phyloP scores from a whole-genome alignment of 2,329 filamentous ascomycete genomes.

The Exophiala sideris region DNA sequence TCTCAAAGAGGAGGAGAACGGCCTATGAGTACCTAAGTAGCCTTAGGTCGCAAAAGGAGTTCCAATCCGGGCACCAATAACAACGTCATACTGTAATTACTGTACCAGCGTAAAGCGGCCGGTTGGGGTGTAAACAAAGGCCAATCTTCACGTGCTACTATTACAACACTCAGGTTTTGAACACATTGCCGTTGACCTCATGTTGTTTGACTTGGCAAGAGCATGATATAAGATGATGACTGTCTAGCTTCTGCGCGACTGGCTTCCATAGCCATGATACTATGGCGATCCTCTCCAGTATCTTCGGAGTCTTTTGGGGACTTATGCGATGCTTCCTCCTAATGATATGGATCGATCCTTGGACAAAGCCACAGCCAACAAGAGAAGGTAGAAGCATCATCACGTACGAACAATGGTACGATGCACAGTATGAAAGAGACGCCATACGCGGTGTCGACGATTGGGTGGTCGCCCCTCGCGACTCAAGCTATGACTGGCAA shows the following conservation, averaged over 20 bases:
- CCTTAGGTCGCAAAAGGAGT: too few species aligned
- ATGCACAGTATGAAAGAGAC: constrained; percentile 9
- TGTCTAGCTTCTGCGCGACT: background rate
- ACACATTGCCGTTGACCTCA: too few species aligned
- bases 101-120: background rate
- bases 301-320: constrained; percentile 8
- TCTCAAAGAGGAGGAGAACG: too few species aligned
- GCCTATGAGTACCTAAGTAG: too few species aligned
- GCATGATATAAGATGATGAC: too few species aligned
- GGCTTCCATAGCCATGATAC: background rate
- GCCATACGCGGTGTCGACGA: constrained; percentile 17
- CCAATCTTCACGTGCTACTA: background rate
- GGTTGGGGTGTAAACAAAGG: background rate
- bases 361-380: constrained; percentile 7
- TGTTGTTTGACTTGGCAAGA: too few species aligned
- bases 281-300: constrained; percentile 9
- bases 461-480: constrained; percentile 12
- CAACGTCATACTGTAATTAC: too few species aligned
- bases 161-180: background rate
- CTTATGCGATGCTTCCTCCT: constrained; percentile 11
- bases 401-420: constrained; percentile 17
- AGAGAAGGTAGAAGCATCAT: background rate
- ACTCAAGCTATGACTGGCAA: constrained; percentile 21
- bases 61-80: too few species aligned
- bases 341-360: constrained; percentile 15